Conservation (phyloP, 768 basidiomycete species). For the Hygrophorus russula region DNA sequence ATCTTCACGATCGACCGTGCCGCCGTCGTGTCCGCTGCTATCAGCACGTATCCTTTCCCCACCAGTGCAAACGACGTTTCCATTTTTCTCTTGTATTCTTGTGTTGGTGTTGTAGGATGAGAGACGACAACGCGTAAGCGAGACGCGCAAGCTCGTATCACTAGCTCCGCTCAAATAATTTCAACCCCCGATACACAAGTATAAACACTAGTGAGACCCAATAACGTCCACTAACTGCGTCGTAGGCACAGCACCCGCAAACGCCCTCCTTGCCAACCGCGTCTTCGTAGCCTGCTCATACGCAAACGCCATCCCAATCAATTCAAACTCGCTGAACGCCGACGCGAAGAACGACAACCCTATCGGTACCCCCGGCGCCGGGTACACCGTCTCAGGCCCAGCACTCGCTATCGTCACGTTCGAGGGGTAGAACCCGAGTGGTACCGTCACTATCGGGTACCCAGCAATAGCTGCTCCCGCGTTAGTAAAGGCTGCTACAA, state of each 20-base stretch:
- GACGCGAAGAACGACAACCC: conserved; percentile 54
- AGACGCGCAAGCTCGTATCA: too few relatives aligned
- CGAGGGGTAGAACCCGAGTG: conserved; percentile 47
- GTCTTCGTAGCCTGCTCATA: conserved; percentile 56
- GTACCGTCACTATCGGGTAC: conserved; percentile 44
- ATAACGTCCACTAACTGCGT: not conserved
- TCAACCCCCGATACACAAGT: too few relatives aligned
- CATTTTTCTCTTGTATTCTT: too few relatives aligned
- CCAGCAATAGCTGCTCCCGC: conserved; percentile 40
- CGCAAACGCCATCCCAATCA: conserved; percentile 50
- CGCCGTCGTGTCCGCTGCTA: conserved; percentile 86
- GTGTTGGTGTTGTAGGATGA: too few relatives aligned
- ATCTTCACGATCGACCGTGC: conserved; percentile 93
- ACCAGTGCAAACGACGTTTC: conserved; percentile 86
- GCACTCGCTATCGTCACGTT: conserved; percentile 27
- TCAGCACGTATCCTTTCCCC: conserved; percentile 87
- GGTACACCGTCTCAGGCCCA: conserved; percentile 31
- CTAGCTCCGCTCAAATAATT: too few relatives aligned
- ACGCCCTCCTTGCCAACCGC: conserved; percentile 36
- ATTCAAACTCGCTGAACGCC: conserved; percentile 45
- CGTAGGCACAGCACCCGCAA: conserved; percentile 40
- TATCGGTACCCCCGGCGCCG: conserved; percentile 47
- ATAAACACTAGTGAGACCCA: conserved; percentile 8
- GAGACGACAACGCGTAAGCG: too few relatives aligned
- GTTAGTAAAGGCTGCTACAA: conserved; percentile 10